Evolutionary conservation across 2,329 filamentous ascomycete species (phyloP), one percentile per base, ranked within the genome.

Genomic region (Colletotrichum sp.): DNA sequence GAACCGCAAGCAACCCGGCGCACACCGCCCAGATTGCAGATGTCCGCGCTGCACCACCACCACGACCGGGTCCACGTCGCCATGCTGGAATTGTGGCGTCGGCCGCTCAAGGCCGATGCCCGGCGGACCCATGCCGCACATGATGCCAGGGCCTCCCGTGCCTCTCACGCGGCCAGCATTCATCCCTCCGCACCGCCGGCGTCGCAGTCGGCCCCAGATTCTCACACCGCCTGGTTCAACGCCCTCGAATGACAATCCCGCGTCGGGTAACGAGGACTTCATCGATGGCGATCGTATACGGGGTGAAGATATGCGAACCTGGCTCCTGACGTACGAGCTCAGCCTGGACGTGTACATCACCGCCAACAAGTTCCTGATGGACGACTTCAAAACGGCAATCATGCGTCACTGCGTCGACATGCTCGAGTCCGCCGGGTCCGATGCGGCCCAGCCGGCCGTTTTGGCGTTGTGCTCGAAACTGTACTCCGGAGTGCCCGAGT

Each of bases 311-410:
- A 78, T 89, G 75, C 83, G 83, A 16, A 87, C 87, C 5, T 89
- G 87, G 87, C 82, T 88, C 5, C 80, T 88, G 63, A 80, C 86
- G 3, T 89, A 87, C 78, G 84, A 87, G 76, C 83, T 89, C 43
- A 86, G 85, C 78, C 78, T 89, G 14, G 86, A 88, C 69, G 87
- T 89, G 14, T 89, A 89, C 80, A 86, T 89, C 67, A 86, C 86
- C 69, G 87, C 87, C 9, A 84, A 88, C 77, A 85, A 86, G 67
- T 89, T 85, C 78, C 82, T 89, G 68, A 85, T 89, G 79, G 83
- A 86, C 30, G 84, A 84, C 64, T 86, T 89, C 80, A 86, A 87
- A 78, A 75, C 73, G 6, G 84, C 83, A 59, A 83, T 89, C 48
- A 82, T 86, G 65, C 83, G 85, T 5, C 84, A 80, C 34, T 83